Base-by-base conservation (phyloP, 2,329 filamentous ascomycete genomes). In the Monosporascus sp. region DNA sequence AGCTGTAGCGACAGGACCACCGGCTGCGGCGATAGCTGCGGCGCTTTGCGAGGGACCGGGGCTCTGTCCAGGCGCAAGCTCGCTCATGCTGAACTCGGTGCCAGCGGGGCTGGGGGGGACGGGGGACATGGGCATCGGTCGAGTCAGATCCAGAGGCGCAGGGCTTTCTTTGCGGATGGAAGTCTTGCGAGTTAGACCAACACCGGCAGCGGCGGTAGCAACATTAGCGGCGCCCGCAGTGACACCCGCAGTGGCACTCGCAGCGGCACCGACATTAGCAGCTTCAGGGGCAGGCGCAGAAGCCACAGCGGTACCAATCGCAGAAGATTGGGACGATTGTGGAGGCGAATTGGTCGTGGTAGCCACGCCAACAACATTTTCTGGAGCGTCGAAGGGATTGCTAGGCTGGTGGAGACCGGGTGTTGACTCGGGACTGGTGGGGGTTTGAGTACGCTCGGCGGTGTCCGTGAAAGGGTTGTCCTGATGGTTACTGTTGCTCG, bases 401-500 rank as follows among this genome's bases (percentile, higher is more conserved):
- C 66, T 58, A 7, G 71, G 56, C 47, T 59, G 69, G 55, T 67
- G 70, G 5, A 44, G 53, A 40, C 55, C 31, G 16, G 55, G 40
- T 43, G 60, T 56, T 11, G 59, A 54, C 44, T 73, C 69, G 48
- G 74, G 71, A 20, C 65, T 62, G 47, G 74, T 71, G 24, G 77
- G 71, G n/a, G 73, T 73, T 44, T 71, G 65, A 38, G 75, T 65
- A 51, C 70, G 76, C 68, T 84, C 64, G 8, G 59, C 82, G 40
- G 83, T 78, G 62, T 79, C 79, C 49, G 82, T 84, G 69, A 94
- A 94, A 20, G 90, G 90, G 67, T 94, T 91, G 55, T 76, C 75
- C 2, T 79, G 73, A 64, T 85, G 77, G 50, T 75, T 72, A 68
- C 76, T 78, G 52, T 66, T 66, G 53, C 71, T 68, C 31, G 66